Conservation (phyloP, 495 filamentous ascomycete species). For the Penicillium angulare region DNA sequence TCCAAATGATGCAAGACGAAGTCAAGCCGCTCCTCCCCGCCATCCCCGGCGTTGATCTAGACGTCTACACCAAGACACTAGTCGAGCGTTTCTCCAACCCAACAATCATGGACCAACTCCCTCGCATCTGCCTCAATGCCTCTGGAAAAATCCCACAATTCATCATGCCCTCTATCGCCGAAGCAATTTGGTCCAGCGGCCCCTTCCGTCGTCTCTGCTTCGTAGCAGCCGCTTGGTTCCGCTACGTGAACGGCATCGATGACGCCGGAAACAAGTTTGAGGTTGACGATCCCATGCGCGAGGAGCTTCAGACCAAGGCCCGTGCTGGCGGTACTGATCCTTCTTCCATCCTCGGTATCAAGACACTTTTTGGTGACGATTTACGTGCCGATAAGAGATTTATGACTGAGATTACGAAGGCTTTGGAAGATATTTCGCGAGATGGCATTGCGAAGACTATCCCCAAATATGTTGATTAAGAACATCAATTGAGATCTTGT, state of each 20-base stretch:
- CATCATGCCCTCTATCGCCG: constrained; percentile 50
- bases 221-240: constrained; percentile 48
- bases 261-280: constrained; percentile 39
- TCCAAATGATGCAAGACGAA: constrained; percentile 51
- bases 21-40: constrained; percentile 44
- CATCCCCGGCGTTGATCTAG: constrained; percentile 46
- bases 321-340: constrained; percentile 38
- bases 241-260: constrained; percentile 43
- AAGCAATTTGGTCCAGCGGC: constrained; percentile 42
- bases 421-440: constrained; percentile 41
- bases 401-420: constrained; percentile 34
- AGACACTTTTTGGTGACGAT: constrained; percentile 47
- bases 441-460: constrained; percentile 45
- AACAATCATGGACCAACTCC: constrained; percentile 48
- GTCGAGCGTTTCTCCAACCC: constrained; percentile 51
- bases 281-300: constrained; percentile 45
- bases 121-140: constrained; percentile 44
- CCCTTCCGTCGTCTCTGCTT: constrained; percentile 48
- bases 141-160: constrained; percentile 52
- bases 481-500: not conserved
- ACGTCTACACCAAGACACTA: constrained; percentile 45
- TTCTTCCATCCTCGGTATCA: constrained; percentile 35
- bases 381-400: constrained; percentile 42
- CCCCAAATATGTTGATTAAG: constrained; percentile 42
- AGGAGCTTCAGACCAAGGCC: constrained; percentile 43